Conservation (phyloP, 1,284 basidiomycete genomes). For the Cystobasidium sp. region DNA sequence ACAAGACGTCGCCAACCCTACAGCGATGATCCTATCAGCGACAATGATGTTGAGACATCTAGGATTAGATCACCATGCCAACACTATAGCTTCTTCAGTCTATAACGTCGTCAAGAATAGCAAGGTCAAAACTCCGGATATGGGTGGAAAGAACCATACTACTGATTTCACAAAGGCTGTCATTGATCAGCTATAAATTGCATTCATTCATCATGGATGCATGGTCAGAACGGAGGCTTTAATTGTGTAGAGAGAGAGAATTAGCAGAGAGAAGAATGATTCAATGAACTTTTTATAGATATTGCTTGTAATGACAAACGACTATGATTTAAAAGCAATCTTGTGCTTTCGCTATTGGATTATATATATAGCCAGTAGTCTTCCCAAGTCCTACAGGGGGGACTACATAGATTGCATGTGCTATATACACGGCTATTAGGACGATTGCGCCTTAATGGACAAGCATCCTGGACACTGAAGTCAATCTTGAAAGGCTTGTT, state of each 20-base stretch:
- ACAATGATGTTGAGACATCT: conserved; percentile 99
- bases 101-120: conserved; percentile 91
- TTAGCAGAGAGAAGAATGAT: neutral
- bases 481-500: too few species aligned
- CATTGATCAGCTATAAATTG: conserved; percentile 64
- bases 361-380: too few species aligned
- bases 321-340: too few species aligned
- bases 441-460: too few species aligned
- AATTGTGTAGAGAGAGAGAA: neutral
- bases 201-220: too few species aligned
- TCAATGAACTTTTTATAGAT: too few species aligned
- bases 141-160: conserved; percentile 71
- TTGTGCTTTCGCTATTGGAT: too few species aligned
- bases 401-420: too few species aligned
- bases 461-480: too few species aligned
- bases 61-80: conserved; percentile 91
- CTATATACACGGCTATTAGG: too few species aligned
- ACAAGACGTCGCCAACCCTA: conserved; percentile 78
- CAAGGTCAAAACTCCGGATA: conserved; percentile 90
- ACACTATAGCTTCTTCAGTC: conserved; percentile 88
- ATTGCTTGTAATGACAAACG: too few species aligned
- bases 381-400: too few species aligned
- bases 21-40: conserved; percentile 95
- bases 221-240: neutral
- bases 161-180: conserved; percentile 90